Evolutionary conservation across 441 rosid genomes (phyloP), one percentile per base, ranked within the genome.

Genomic region (Pelargonium fulgidum): DNA sequence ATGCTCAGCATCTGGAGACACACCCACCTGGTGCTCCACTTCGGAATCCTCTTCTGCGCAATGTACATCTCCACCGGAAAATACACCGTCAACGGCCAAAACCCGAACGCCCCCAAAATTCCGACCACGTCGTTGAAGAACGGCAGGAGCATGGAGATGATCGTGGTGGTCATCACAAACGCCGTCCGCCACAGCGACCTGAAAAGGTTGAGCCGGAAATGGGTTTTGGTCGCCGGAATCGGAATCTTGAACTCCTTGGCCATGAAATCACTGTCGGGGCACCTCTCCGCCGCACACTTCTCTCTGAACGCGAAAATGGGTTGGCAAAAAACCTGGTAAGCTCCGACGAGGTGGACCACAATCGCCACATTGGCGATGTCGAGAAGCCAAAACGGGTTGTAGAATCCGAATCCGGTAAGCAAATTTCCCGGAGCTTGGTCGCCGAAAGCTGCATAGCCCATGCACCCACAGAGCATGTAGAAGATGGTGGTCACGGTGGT

Each of bases 371-470:
- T 84, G 11, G 85, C 87, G 11, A 84, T 79, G 52, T 84, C 85
- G 10, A 84, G 81, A 62, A 84, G 79, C 87, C 87, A 84, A 74
- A 75, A 83, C 0, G 85, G 87, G 65, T 83, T 78, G 73, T 77
- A 81, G 81, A 80, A 81, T 48, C 87, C 87, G 22, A 81, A 83
- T n/a, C 85, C 85, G 1, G 83, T 79, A 61, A 84, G 84, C 72
- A 84, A 81, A 69, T 84, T 84, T 66, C 85, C 87, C 1, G 85
- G 87, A 7, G 82, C 81, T 10, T 58, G 66, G 45, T 84, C 85
- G 3, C 87, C 87, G 0, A 84, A 85, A 22, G 85, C 87, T 0
- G 89, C 89, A 3, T 85, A 85, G 9, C 89, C 89, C 84, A 85
- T 83, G 69, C 83, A 82, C 10, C 87, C 89, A 44, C 89, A 85